phyloP scores from a whole-genome alignment of 1,284 basidiomycete genomes.

The Sutorius eximius region DNA sequence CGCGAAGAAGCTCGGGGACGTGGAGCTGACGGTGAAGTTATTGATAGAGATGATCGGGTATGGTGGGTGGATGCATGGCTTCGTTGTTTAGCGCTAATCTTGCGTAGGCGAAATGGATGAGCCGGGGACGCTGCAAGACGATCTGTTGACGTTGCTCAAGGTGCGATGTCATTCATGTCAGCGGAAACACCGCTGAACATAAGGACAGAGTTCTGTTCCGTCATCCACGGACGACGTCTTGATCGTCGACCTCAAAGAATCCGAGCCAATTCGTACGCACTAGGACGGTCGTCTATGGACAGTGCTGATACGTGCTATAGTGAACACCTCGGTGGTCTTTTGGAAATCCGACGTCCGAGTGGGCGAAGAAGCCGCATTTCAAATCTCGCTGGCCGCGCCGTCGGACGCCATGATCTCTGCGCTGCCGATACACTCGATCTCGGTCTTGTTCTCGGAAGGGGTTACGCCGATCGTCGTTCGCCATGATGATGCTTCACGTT shows the following conservation, averaged over 20 bases:
- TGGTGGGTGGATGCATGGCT: constrained; percentile 44
- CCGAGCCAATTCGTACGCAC: constrained; percentile 60
- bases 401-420: constrained; percentile 44
- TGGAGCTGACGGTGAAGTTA: constrained; percentile 70
- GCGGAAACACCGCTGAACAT: not conserved
- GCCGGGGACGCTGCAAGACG: constrained; percentile 54
- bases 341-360: constrained; percentile 65
- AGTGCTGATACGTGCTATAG: constrained; percentile 38
- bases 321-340: constrained; percentile 66
- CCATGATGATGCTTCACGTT: constrained; percentile 35
- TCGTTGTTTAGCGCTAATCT: not conserved
- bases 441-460: constrained; percentile 54
- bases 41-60: constrained; percentile 81
- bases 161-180: constrained; percentile 36
- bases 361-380: constrained; percentile 66
- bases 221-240: constrained; percentile 53
- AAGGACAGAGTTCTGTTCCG: constrained; percentile 64
- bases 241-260: constrained; percentile 61
- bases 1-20: constrained; percentile 71
- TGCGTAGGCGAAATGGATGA: constrained; percentile 43
- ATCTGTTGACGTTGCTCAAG: constrained; percentile 68
- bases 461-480: constrained; percentile 47
- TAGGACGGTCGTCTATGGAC: not conserved
- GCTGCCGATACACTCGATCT: constrained; percentile 60
- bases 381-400: constrained; percentile 61